phyloP scores from a whole-genome alignment of 495 filamentous ascomycete genomes.

The Annulohypoxylon moriforme region DNA sequence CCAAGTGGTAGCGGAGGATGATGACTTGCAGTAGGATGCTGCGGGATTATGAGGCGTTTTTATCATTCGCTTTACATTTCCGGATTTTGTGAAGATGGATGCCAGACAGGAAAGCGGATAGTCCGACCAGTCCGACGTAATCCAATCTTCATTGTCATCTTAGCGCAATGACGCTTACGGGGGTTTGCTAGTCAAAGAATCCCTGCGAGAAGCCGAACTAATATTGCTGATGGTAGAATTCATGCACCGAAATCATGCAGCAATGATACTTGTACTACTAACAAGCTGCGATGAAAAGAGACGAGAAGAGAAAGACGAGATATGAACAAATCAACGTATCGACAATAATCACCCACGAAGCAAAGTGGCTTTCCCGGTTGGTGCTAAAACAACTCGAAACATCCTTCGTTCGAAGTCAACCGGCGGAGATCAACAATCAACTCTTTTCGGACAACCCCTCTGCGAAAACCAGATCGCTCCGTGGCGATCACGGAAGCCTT shows the following conservation, averaged over 20 bases:
- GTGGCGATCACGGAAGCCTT: constrained; percentile 34
- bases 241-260: constrained; percentile 3
- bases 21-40: constrained; percentile 35
- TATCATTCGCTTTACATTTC: constrained; percentile 12
- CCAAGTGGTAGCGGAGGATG: constrained; percentile 7
- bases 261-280: not conserved
- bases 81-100: constrained; percentile 7
- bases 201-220: not conserved
- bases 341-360: not conserved
- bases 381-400: constrained; percentile 36
- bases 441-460: constrained; percentile 30
- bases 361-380: not conserved
- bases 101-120: constrained; percentile 7
- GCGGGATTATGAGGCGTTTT: constrained; percentile 12
- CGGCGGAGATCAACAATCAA: constrained; percentile 7
- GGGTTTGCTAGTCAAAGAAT: constrained; percentile 13
- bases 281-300: not conserved
- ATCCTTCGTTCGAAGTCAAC: constrained; percentile 29
- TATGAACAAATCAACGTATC: not conserved
- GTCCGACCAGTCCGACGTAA: not conserved
- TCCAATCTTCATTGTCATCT: not conserved
- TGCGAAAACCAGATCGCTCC: constrained; percentile 30
- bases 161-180: constrained; percentile 19
- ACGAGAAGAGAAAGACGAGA: not conserved
- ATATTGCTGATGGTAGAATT: not conserved